Base-by-base conservation (phyloP, 1,284 basidiomycete genomes). In the Taiwanofungus camphoratus region DNA sequence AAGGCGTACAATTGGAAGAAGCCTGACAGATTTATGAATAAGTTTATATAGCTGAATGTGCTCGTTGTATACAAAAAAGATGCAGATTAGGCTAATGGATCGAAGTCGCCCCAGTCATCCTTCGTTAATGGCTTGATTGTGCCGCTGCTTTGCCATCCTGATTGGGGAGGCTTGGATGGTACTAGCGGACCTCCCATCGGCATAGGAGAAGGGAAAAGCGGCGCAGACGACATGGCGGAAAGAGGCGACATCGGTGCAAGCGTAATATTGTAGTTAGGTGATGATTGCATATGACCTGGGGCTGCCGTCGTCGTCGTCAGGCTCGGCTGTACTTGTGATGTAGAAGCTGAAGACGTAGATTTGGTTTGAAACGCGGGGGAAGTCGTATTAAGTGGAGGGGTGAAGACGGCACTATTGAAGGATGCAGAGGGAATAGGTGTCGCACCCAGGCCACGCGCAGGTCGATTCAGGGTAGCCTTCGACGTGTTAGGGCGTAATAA, bases 41-140 rank as follows among this genome's bases (percentile, higher is more conserved):
- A 23, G 35, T 33, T 33, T 33, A 33, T 9, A 16, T 33, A 16
- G 7, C 7, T 44, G 22, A 18, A 33, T 33, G 31, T 16, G 18
- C 7, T 16, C 26, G 22, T n/a, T 13, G 30, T 31, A 32, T 18
- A 24, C 33, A 44, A 21, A 20, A 23, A 36, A 24, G 20, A 39
- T 9, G 12, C 35, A 46, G 41, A 36, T 66, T 55, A 77, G 36
- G 67, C 65, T 34, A 87, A 64, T 22, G 87, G 87, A 67, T 90
- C 87, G 58, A 90, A 90, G 57, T 87, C 87, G 19, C 77, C 78
- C 83, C 83, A 88, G 48, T 82, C 81, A 50, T 77, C 71, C 52
- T 80, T 80, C 24, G 77, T 69, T 12, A 73, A 59, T 44, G 71
- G 74, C 43, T 72, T 77, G 15, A 67, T 46, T 24, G 69, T 61